These are phyloP conservation scores for Cucumis variabilis DNA, from an alignment of 331 rosid genomes.

Conservation along the genomic window DNA sequence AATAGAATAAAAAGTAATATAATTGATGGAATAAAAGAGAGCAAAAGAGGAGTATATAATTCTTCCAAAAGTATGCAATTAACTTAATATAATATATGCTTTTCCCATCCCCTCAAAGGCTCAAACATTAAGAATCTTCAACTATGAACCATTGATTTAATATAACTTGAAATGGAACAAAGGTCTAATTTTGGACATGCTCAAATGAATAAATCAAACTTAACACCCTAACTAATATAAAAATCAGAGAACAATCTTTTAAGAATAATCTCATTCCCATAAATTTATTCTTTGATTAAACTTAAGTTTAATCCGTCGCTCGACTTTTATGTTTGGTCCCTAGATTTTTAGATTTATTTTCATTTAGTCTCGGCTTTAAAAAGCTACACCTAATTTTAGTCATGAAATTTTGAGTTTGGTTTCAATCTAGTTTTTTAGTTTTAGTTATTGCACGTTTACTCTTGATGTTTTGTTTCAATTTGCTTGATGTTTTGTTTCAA, in stretches of 20 bases:
- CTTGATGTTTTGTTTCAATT: no score
- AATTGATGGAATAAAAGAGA: not conserved
- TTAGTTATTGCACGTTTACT: no score
- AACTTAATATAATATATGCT: not conserved
- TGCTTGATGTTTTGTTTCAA: no score
- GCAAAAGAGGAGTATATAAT: not conserved
- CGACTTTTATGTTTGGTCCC: no score
- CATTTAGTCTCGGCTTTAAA: no score
- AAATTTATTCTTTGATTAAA: not conserved
- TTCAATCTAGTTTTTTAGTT: no score
- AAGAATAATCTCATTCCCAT: not conserved
- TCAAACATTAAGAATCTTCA: not conserved
- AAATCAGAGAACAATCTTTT: not conserved
- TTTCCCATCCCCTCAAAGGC: not conserved
- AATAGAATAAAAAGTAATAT: not conserved
- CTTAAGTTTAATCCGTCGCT: no score
- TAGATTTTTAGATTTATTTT: no score
- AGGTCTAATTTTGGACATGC: not conserved
- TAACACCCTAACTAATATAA: not conserved
- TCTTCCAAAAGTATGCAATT: slow-evolving; percentile 3
- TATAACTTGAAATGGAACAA: slow-evolving; percentile 17
- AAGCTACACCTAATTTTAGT: no score
- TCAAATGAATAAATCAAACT: not conserved
- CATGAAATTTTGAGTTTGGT: no score
- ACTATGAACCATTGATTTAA: not conserved